Evolutionary conservation across 805 yeast species (phyloP).

Genomic region (Phaffomyces opuntiae): DNA sequence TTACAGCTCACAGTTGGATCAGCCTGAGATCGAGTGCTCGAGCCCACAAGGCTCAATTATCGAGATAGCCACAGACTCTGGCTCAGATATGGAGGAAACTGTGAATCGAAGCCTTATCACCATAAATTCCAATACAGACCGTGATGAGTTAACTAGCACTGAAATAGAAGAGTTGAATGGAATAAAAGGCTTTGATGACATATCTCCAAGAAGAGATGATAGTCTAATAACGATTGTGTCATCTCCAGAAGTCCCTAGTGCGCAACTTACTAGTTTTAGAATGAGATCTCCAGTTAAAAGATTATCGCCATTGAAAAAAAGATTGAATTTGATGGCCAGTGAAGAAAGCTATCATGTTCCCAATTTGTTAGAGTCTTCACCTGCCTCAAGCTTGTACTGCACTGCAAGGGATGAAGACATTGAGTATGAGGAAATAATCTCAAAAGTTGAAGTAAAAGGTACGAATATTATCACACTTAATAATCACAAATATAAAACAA

Average conservation of each 20-base stretch:
- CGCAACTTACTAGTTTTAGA: constrained; percentile 21
- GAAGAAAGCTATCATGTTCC: constrained; percentile 18
- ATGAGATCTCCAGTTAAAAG: constrained; percentile 18
- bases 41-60: constrained; percentile 16
- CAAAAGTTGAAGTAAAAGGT: constrained; percentile 14
- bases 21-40: constrained; percentile 5
- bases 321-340: constrained; percentile 1
- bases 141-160: not conserved
- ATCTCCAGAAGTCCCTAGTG: constrained; percentile 13
- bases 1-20: not conserved
- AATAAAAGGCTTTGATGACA: not conserved
- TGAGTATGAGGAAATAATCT: constrained; percentile 6
- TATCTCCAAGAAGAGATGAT: too few relatives aligned
- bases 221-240: not conserved
- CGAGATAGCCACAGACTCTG: constrained; percentile 11
- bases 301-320: constrained; percentile 14
- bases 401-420: constrained; percentile 4
- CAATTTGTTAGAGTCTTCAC: constrained; percentile 12
- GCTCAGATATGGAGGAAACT: constrained; percentile 3
- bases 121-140: not conserved
- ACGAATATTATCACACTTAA: not conserved
- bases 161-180: not conserved
- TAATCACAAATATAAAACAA: not conserved
- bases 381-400: not conserved
- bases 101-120: constrained; percentile 5